Conservation (phyloP, 2,329 filamentous ascomycete species). For the Eutypella sp. region DNA sequence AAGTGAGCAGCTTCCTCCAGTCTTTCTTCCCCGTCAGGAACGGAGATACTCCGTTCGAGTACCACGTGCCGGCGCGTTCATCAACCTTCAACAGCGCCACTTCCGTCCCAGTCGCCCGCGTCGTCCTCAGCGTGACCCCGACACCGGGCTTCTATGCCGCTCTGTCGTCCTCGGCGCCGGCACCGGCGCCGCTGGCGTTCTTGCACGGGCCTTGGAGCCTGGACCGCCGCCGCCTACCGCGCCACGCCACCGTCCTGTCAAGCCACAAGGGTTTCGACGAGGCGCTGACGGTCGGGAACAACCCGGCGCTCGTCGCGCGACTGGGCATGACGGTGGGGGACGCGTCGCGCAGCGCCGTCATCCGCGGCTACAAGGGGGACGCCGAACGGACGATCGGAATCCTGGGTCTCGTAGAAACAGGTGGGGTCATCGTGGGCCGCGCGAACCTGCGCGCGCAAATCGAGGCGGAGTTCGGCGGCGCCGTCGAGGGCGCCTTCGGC, state of each 20-base stretch:
- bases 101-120: not conserved
- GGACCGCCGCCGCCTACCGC: constrained; percentile 8
- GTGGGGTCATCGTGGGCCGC: not conserved
- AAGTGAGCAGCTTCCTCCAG: constrained; percentile 1
- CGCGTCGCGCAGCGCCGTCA: not conserved
- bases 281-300: constrained; percentile 13
- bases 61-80: constrained; percentile 10
- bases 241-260: constrained; percentile 7
- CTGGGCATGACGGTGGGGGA: constrained; percentile 8
- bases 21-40: constrained; percentile 4
- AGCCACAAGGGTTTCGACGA: constrained; percentile 15
- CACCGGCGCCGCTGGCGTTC: constrained; percentile 6
- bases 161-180: constrained; percentile 1
- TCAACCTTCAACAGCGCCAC: constrained; percentile 2
- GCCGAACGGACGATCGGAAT: constrained; percentile 11
- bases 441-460: not conserved
- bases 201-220: constrained; percentile 13
- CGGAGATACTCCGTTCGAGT: constrained; percentile 6
- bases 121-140: constrained; percentile 13
- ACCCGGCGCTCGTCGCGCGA: constrained; percentile 5
- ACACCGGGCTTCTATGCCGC: constrained; percentile 12
- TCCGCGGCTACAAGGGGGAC: constrained; percentile 13
- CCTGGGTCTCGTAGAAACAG: constrained; percentile 4
- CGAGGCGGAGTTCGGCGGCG: constrained; percentile 3
- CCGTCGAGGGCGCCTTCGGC: not conserved